Conservation (phyloP, 768 basidiomycete genomes). For the Calocera viscosa region DNA sequence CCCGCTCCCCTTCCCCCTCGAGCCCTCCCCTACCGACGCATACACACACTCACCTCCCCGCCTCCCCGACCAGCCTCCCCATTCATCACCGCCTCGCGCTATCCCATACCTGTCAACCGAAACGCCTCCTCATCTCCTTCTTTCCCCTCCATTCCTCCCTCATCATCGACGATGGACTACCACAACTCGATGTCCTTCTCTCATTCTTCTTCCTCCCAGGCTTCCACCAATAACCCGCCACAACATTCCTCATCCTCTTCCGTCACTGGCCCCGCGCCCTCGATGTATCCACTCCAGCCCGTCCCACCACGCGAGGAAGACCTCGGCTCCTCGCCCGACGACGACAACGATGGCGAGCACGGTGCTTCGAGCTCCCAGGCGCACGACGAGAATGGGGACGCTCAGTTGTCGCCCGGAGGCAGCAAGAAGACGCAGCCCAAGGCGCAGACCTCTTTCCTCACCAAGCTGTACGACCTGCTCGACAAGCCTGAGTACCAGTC, state of each 20-base stretch:
- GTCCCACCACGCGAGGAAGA: conserved; percentile 1
- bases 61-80: background rate
- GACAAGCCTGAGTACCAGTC: conserved; percentile 88
- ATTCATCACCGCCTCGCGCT: background rate
- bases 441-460: conserved; percentile 89
- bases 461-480: conserved; percentile 87
- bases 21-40: background rate
- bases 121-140: conserved; percentile 10
- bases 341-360: conserved; percentile 4
- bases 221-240: background rate
- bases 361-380: background rate
- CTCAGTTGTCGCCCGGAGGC: conserved; percentile 5
- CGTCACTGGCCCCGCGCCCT: background rate
- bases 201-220: conserved; percentile 2
- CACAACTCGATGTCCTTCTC: conserved; percentile 7
- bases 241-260: conserved; percentile 5
- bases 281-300: background rate
- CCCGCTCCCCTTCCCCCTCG: background rate
- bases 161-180: conserved; percentile 8
- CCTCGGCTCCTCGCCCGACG: background rate
- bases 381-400: background rate
- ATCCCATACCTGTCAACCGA: background rate
- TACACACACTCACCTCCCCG: background rate
- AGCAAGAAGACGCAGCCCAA: conserved; percentile 61
- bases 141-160: background rate